Conservation (phyloP, 768 basidiomycete genomes). For the Mycena sanguinolenta region DNA sequence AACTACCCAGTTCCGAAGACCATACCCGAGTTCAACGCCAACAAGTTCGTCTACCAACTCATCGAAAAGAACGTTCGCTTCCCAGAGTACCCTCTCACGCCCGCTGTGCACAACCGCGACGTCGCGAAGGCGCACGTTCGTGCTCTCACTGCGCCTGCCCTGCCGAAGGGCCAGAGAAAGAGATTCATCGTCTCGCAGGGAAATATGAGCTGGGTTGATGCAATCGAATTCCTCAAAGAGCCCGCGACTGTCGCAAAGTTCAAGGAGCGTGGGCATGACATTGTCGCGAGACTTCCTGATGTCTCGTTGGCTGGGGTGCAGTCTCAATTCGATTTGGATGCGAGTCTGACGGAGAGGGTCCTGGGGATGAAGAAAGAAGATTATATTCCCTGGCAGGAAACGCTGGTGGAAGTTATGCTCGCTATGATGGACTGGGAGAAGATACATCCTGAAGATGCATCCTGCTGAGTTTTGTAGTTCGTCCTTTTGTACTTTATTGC, state of each 20-base stretch:
- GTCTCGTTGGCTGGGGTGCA: background rate
- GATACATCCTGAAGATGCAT: too few species aligned
- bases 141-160: constrained; percentile 18
- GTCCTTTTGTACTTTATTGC: too few species aligned
- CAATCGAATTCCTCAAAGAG: constrained; percentile 18
- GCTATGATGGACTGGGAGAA: constrained; percentile 22
- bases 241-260: constrained; percentile 6
- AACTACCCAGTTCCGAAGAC: constrained; percentile 12
- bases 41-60: constrained; percentile 18
- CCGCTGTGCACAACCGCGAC: too few species aligned
- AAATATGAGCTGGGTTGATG: constrained; percentile 19
- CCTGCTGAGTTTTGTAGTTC: too few species aligned
- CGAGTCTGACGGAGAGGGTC: constrained; percentile 16
- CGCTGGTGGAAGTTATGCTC: constrained; percentile 19
- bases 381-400: constrained; percentile 21
- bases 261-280: constrained; percentile 6
- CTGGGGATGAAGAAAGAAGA: constrained; percentile 13
- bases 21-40: constrained; percentile 20
- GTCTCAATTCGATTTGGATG: constrained; percentile 4
- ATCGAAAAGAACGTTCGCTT: constrained; percentile 1
- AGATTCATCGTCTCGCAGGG: constrained; percentile 18
- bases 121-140: too few species aligned
- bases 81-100: background rate
- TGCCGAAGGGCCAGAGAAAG: constrained; percentile 18
- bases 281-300: constrained; percentile 15